Evolutionary conservation across 208 protist species (phyloP), one percentile per base, ranked within the genome.

Genomic region (Leptomonas seymouri): DNA sequence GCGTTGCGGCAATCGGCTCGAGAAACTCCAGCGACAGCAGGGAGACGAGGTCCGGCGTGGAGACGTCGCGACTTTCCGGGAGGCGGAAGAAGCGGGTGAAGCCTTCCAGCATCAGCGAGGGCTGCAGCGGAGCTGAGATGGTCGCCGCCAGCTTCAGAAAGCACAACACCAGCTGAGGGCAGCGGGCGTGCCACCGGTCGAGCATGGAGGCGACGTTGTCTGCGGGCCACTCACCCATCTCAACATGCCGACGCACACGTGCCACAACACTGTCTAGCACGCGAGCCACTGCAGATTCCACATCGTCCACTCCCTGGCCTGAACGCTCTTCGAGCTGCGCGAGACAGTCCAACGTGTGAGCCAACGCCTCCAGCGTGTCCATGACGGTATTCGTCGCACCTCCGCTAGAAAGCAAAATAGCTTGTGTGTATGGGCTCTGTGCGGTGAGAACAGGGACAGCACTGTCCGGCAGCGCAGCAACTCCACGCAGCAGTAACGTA

Each of bases 341-440:
- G 4, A 83, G 30, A n/a, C 63, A 79, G 31, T 62, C 30, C 23
- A 83, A 65, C 16, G 55, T 66, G 64, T 79, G 67, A 39, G 58
- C 53, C 2, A 79, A 41, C 25, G 41, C 23, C 23, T 71, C 72
- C n/a, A 71, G 34, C 5, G 74, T 68, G 61, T 66, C 63, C n/a
- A 78, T 49, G 30, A 20, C 41, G 2, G 48, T 15, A 6, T 28
- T 63, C 20, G 71, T 34, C 2, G 39, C 63, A 20, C 53, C 55
- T 12, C 61, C 49, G 18, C 70, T 65, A 18, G 81, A 58, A 50
- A 79, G 67, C n/a, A 86, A 34, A 41, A 76, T 41, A 36, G 71
- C 42, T 56, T 82, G 81, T 4, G 78, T 76, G 44, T 67, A 69
- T 25, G 70, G 21, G 30, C 76, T 72, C n/a, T 67, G 63, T 20